A percentile compares a stretch with the other conserved stretches of the same genome.
Evolutionary conservation across 331 rosid genomes (phyloP).

Genomic region (Ulmus americana): DNA sequence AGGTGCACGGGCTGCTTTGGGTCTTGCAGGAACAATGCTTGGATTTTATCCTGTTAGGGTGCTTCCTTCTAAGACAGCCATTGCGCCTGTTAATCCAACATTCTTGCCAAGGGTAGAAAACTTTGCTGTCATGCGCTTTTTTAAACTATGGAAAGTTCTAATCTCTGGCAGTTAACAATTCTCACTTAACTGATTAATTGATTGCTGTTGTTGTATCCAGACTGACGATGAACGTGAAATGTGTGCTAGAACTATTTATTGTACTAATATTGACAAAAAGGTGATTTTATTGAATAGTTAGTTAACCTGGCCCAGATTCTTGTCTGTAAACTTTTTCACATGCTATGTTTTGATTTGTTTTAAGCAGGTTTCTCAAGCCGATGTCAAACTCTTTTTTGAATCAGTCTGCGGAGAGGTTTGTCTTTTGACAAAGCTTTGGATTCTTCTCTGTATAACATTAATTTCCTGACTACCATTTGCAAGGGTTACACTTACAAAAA

Average conservation of each 20-base stretch:
- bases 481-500: constrained; percentile 3
- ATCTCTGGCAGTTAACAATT: not conserved
- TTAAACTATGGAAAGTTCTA: not conserved
- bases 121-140: constrained; percentile 7
- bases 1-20: constrained; percentile 37
- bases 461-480: not conserved
- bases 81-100: constrained; percentile 42
- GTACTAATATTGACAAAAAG: constrained; percentile 42
- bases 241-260: constrained; percentile 40
- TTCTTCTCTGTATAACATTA: not conserved
- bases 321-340: not conserved
- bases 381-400: constrained; percentile 37
- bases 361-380: constrained; percentile 36
- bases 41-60: constrained; percentile 45
- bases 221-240: constrained; percentile 39
- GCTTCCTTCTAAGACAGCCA: constrained; percentile 41
- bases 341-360: not conserved
- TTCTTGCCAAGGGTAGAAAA: constrained; percentile 38
- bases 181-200: constrained; percentile 2
- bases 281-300: constrained; percentile 12
- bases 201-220: constrained; percentile 9
- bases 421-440: constrained; percentile 16
- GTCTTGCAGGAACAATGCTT: constrained; percentile 40
- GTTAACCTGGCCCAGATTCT: not conserved
- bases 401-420: constrained; percentile 43